Evolutionary conservation across 371 early-diverging fungal species (phyloP).

Genomic region (Saksenaea oblongispora): DNA sequence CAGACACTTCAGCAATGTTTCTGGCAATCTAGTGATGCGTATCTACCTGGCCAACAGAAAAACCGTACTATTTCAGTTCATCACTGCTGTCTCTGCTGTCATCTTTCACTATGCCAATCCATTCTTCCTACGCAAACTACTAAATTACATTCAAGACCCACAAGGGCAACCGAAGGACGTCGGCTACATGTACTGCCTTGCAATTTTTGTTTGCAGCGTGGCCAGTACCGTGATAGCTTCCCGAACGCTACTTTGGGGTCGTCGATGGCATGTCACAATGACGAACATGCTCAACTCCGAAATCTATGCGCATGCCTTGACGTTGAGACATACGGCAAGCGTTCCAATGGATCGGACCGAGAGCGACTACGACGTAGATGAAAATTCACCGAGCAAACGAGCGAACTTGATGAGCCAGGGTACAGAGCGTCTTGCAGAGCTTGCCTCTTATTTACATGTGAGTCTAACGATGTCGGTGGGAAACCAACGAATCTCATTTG

Average conservation of each 20-base stretch:
- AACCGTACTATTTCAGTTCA: constrained; percentile 43
- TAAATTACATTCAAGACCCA: constrained; percentile 49
- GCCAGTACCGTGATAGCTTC: constrained; percentile 58
- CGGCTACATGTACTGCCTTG: constrained; percentile 52
- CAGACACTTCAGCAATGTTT: constrained; percentile 21
- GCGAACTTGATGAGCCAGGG: constrained; percentile 83
- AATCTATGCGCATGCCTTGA: constrained; percentile 56
- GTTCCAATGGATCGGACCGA: constrained; percentile 6
- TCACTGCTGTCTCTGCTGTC: constrained; percentile 54
- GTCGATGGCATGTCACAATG: constrained; percentile 59
- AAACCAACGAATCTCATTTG: not conserved
- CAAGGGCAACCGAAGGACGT: constrained; percentile 32
- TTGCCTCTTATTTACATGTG: constrained; percentile 57
- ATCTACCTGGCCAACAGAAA: constrained; percentile 37
- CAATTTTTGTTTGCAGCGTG: constrained; percentile 57
- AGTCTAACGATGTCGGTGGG: not conserved
- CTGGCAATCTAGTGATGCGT: constrained; percentile 13
- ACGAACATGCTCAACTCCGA: constrained; percentile 59
- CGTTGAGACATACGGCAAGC: constrained; percentile 15
- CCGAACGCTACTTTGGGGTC: constrained; percentile 60
- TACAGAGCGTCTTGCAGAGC: constrained; percentile 66
- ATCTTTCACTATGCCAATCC: constrained; percentile 59
- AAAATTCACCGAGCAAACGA: constrained; percentile 39
- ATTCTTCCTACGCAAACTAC: constrained; percentile 46
- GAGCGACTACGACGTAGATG: constrained; percentile 21